Percentiles rank a stretch among this genome's conserved stretches.
Conservation (phyloP, 1,284 basidiomycete genomes). For the Vanrija humicola region DNA sequence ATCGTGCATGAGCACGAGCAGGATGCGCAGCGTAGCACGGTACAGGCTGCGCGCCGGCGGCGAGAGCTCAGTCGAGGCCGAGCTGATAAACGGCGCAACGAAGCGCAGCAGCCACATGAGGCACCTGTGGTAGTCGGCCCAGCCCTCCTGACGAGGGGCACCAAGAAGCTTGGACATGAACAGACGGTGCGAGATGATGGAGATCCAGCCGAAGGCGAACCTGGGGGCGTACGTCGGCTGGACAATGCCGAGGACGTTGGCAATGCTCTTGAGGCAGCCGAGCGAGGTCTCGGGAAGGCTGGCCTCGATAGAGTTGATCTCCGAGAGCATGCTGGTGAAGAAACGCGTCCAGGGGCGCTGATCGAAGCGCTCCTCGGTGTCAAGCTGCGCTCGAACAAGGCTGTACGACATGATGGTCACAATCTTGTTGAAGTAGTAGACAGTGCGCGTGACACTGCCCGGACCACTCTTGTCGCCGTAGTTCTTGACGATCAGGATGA, state of each 20-base stretch:
- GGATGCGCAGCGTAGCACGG: slow-evolving; percentile 83
- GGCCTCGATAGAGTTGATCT: slow-evolving; percentile 77
- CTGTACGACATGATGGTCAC: slow-evolving; percentile 95
- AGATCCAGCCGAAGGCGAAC: slow-evolving; percentile 98
- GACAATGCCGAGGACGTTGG: slow-evolving; percentile 91
- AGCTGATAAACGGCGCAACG: slow-evolving; percentile 80
- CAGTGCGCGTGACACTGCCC: slow-evolving; percentile 75
- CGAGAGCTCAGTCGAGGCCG: slow-evolving; percentile 65
- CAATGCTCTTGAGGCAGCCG: slow-evolving; percentile 81
- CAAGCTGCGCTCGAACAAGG: slow-evolving; percentile 90
- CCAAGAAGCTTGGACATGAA: slow-evolving; percentile 95
- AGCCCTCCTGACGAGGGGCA: slow-evolving; percentile 56
- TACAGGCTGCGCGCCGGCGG: slow-evolving; percentile 84
- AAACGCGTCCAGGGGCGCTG: slow-evolving; percentile 99
- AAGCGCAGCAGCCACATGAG: slow-evolving; percentile 91
- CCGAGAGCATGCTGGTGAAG: slow-evolving; percentile 93
- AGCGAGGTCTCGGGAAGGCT: slow-evolving; percentile 82
- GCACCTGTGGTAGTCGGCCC: slow-evolving; percentile 93
- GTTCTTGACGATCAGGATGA: slow-evolving; percentile 99
- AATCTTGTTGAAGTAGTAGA: slow-evolving; percentile 98
- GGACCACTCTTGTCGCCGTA: slow-evolving; percentile 71
- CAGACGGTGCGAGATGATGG: slow-evolving; percentile 87
- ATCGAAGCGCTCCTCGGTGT: slow-evolving; percentile 84
- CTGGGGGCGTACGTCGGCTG: slow-evolving; percentile 97
- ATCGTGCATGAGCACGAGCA: slow-evolving; percentile 94